phyloP scores from a whole-genome alignment of 148 eudicot genomes.

The Hydrangea macrophylla region DNA sequence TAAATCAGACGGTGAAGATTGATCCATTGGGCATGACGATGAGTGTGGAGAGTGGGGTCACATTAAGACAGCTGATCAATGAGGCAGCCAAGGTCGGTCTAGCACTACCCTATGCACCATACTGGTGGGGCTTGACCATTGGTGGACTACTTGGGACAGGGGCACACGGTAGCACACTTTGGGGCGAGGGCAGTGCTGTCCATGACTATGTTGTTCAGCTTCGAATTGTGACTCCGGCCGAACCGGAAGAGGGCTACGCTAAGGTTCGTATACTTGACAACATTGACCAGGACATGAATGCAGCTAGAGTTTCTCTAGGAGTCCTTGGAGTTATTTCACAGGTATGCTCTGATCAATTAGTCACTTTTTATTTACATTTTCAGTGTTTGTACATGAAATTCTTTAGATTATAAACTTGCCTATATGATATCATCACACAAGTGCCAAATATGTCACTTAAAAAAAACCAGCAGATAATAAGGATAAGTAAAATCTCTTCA shows the following conservation, averaged over 20 bases:
- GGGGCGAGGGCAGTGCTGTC: slow-evolving; percentile 66
- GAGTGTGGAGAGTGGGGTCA: slow-evolving; percentile 58
- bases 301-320: slow-evolving; percentile 74
- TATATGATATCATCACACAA: too few species aligned
- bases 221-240: slow-evolving; percentile 54
- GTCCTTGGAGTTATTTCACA: slow-evolving; percentile 87
- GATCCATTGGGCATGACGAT: slow-evolving; percentile 25
- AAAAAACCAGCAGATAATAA: too few species aligned
- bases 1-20: slow-evolving; percentile 31
- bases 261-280: slow-evolving; percentile 30
- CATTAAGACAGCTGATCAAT: slow-evolving; percentile 43
- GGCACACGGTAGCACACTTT: slow-evolving; percentile 77
- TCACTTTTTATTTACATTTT: too few species aligned
- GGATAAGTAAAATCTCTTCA: too few species aligned
- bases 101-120: slow-evolving; percentile 70
- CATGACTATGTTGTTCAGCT: slow-evolving; percentile 62
- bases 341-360: too few species aligned
- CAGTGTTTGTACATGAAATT: too few species aligned
- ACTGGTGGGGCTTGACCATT: slow-evolving; percentile 78
- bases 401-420: too few species aligned
- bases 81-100: slow-evolving; percentile 53
- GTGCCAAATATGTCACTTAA: too few species aligned
- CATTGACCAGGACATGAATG: slow-evolving; percentile 44
- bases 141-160: slow-evolving; percentile 79
- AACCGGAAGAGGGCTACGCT: slow-evolving; percentile 36